Conservation (phyloP, 768 basidiomycete genomes). For the Harrya chromipes region DNA sequence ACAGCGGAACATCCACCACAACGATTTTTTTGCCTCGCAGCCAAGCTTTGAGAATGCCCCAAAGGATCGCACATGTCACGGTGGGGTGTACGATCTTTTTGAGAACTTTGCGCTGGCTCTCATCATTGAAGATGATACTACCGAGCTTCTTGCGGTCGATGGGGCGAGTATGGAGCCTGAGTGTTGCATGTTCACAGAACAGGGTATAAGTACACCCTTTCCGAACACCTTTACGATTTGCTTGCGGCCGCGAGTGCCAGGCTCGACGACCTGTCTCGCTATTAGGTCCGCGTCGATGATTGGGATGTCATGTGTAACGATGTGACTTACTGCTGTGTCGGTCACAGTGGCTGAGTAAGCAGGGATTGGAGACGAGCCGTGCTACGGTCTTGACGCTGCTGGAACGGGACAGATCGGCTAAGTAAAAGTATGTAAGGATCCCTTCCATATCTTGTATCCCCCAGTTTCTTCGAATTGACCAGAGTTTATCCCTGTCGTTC, state of each 20-base stretch:
- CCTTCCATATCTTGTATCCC: no score
- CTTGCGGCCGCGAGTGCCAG: slow-evolving; percentile 70
- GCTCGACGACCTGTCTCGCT: slow-evolving; percentile 81
- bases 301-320: slow-evolving; percentile 72
- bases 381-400: no score
- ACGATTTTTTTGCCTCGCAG: slow-evolving; percentile 72
- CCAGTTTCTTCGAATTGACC: no score
- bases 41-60: slow-evolving; percentile 69
- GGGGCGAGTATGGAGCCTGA: slow-evolving; percentile 46
- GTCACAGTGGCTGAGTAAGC: no score
- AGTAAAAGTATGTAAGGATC: no score
- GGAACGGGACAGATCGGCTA: no score
- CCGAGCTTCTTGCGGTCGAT: slow-evolving; percentile 86
- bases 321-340: no score
- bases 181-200: neutral
- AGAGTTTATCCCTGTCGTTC: no score
- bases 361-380: no score
- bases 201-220: slow-evolving; percentile 50
- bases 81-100: slow-evolving; percentile 91
- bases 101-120: slow-evolving; percentile 62
- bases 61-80: slow-evolving; percentile 75
- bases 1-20: slow-evolving; percentile 86
- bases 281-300: slow-evolving; percentile 91
- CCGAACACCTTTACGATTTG: slow-evolving; percentile 75
- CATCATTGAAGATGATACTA: slow-evolving; percentile 78